Evolutionary conservation across 1,139 yeast species (phyloP), one percentile per base, ranked within the genome.

Genomic region (Yamadazyma diddensiae): DNA sequence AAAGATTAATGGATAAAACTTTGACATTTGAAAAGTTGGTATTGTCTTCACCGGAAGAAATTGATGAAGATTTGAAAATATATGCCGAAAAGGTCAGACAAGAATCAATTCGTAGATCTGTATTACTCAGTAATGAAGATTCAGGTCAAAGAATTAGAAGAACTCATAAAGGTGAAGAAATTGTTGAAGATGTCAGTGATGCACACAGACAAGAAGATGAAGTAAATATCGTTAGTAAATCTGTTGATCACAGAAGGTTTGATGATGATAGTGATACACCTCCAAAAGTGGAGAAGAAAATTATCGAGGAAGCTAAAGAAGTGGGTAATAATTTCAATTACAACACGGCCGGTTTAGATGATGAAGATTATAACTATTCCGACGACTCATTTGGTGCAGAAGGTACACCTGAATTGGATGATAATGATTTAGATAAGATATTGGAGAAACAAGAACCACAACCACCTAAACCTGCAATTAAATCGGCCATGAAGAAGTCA

Each of bases 111-210:
- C 66, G 77, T 19, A 77, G 82, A 34, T 69, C 83, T 3, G 82
- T 84, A 7, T 57, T 84, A 26, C 77, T 78, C 29, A 73, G 64
- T 27, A 75, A 73, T 21, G 67, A 62, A 21, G 51, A 47, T 3
- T 16, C 20, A 10, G 57, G 55, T 21, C 85, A 85, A 17, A 66
- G 81, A 31, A 78, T 85, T 35, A 70, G 88, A 45, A 66, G 86
- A 47, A 85, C 95, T 2, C 95, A 85, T 51, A 85, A 83, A 52
- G 95, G 95, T 19, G 96, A 87, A 41, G 92, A 85, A 47, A 57
- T 83, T 24, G 68, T 83, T n/a, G 92, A 82, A 33, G 72, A 70
- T 32, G 57, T 58, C 22, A 51, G 56, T 30, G 45, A 45, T 21
- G 49, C 53, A 21, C 50, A 49, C 26, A 52, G 45, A 17, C 44